Base-by-base conservation (phyloP, 225 moss, liverwort and hornwort genomes). In the Takakia lepidozioides region DNA sequence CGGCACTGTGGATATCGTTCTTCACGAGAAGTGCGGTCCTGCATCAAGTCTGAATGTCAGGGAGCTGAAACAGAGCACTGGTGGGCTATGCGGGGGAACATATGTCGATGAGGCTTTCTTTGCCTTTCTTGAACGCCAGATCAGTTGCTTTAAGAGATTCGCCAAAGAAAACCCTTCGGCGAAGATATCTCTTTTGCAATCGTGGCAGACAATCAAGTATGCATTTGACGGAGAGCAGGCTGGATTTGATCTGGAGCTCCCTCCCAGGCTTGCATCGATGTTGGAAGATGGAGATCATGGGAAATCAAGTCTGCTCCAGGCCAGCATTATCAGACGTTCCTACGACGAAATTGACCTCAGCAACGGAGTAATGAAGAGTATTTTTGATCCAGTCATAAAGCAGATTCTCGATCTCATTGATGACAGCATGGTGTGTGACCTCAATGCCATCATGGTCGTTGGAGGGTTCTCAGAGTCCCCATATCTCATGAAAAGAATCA, bases 401-500 rank as follows among this genome's bases (percentile, higher is more conserved):
- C 15, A 34, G 24, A 64, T 49, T 25, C 34, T 57, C 4, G 24
- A 25, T 16, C 53, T 54, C 1, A 36, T 54, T 18, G 19, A 20
- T n/a, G 32, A 35, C 13, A 32, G 25, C 2, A 54, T 54, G 32
- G 19, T 14, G 3, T 16, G 10, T 1, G 19, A 18, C 10, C 8
- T 35, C 20, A 10, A 54, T 16, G 37, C 25, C 4, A 22, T 54
- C 9, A 18, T 54, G 34, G 19, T 54, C 34, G 53, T 54, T 20
- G 53, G 53, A 10, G 53, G 64, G 4, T 74, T 74, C 10, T 46
- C 59, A 8, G 55, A 16, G 2, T 74, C 74, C 0, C 69, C 64
- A 0, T 68, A 64, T 46, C 69, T 74, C 0, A 18, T 55, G 14
- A 56, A 25, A 5, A 78, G 74, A 40, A 78, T 79, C 26, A 58